Percentiles rank a stretch among this genome's conserved stretches.
phyloP scores from a whole-genome alignment of 1,284 basidiomycete genomes.

The Exobasidium rhododendri region DNA sequence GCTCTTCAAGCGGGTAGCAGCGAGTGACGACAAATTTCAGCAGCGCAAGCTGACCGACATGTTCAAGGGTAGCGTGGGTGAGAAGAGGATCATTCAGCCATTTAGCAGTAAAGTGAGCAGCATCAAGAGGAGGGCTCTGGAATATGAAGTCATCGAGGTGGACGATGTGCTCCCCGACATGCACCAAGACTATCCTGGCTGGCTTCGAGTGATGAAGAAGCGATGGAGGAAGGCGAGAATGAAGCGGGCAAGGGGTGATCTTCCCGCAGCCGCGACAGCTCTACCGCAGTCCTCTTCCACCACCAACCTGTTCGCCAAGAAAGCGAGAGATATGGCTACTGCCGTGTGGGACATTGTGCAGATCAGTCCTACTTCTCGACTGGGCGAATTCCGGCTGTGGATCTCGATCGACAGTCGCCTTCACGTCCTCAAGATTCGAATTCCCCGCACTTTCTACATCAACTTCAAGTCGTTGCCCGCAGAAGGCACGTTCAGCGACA shows the following conservation, averaged over 20 bases:
- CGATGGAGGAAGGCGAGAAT: constrained; percentile 69
- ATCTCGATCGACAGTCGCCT: constrained; percentile 78
- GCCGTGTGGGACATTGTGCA: constrained; percentile 91
- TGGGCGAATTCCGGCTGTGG: constrained; percentile 88
- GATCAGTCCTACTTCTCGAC: constrained; percentile 71
- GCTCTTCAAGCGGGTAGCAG: constrained; percentile 85
- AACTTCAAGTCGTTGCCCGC: constrained; percentile 72
- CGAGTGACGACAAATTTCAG: constrained; percentile 90
- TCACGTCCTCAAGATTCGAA: constrained; percentile 73
- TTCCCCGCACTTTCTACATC: constrained; percentile 88
- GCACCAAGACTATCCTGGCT: constrained; percentile 67
- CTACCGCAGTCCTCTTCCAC: not conserved
- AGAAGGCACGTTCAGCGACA: constrained; percentile 64
- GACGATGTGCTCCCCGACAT: constrained; percentile 41
- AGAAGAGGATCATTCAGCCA: not conserved
- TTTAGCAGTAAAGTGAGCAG: not conserved
- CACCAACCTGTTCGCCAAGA: constrained; percentile 65
- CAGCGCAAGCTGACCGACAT: constrained; percentile 97
- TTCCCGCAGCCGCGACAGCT: not conserved
- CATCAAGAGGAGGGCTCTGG: constrained; percentile 8
- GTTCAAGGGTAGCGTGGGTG: constrained; percentile 63
- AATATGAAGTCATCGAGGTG: not conserved
- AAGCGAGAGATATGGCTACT: constrained; percentile 65
- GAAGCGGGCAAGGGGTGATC: constrained; percentile 21
- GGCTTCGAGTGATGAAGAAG: constrained; percentile 74